phyloP scores from a whole-genome alignment of 2,329 filamentous ascomycete species.

The Myriosclerotinia curreyana region DNA sequence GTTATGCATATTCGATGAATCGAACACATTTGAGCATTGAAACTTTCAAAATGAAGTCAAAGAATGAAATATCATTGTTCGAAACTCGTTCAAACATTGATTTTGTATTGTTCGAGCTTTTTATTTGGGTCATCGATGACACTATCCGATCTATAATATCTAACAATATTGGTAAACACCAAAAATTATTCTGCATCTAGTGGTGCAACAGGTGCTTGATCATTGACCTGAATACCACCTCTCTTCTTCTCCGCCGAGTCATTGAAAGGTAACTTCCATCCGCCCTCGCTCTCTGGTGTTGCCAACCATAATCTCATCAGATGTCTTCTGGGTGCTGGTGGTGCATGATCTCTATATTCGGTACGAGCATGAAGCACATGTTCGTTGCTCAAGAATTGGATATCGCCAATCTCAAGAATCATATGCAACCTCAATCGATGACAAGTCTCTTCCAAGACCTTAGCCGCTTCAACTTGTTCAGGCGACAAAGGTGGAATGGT shows the following conservation, averaged over 20 bases:
- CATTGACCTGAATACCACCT: slow-evolving; percentile 83
- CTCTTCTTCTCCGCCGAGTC: slow-evolving; percentile 83
- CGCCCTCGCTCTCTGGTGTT: slow-evolving; percentile 76
- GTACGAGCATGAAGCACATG: slow-evolving; percentile 81
- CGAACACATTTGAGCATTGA: too few species aligned
- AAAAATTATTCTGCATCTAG: slow-evolving; percentile 67
- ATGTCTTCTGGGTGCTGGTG: slow-evolving; percentile 69
- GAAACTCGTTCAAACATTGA: neutral
- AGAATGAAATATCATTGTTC: neutral
- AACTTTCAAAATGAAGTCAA: neutral
- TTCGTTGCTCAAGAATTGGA: slow-evolving; percentile 79
- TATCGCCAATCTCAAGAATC: slow-evolving; percentile 81
- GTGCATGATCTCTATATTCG: slow-evolving; percentile 69
- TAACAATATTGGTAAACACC: neutral
- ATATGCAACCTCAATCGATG: slow-evolving; percentile 73
- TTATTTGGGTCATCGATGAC: neutral
- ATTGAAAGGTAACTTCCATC: slow-evolving; percentile 79
- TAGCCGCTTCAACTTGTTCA: slow-evolving; percentile 65
- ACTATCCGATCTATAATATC: slow-evolving; percentile 18
- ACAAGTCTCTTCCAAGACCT: slow-evolving; percentile 74
- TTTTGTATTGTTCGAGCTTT: too few species aligned
- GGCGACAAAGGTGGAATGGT: slow-evolving; percentile 69
- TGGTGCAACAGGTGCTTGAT: slow-evolving; percentile 70
- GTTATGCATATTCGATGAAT: neutral
- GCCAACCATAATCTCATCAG: slow-evolving; percentile 82